Base-by-base conservation (phyloP, 352 stramenopile species). In the Globisporangium irregulare region DNA sequence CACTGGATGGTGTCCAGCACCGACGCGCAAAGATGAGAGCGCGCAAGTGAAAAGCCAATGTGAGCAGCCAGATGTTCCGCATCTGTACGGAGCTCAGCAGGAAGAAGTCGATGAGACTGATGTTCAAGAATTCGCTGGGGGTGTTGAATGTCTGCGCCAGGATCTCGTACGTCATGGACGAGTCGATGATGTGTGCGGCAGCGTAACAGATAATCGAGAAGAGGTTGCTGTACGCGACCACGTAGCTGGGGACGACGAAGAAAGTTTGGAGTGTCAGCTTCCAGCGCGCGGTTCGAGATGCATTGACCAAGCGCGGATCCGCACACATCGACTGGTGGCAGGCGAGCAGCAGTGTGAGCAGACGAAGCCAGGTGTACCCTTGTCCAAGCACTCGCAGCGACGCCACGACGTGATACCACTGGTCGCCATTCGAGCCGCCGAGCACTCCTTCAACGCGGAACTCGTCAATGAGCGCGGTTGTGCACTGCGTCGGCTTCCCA, bases 41-140 rank as follows among this genome's bases (percentile, higher is more conserved):
- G 20, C 70, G 20, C 0, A 32, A 14, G 22, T 80, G 71, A 10
- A 69, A 67, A 3, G 53, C 14, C 3, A 72, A 46, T 0, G 62
- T 53, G 9, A 77, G 22, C 15, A 75, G 20, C 73, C 50, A 67
- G 29, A 64, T 27, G 43, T 38, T 71, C 6, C 66, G 62, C 53
- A 63, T 64, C 38, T 32, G 56, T 7, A 64, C 20, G 4, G 58
- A 29, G 15, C 34, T 68, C 14, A 29, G 22, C 18, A 55, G 38
- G 38, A 43, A 56, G 22, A 64, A 41, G 14, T 64, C 24, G 12
- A 56, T 3, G 1, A 64, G 41, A 12, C 54, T 41, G 6, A 25
- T 38, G 15, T 34, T 7, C 41, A 65, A 29, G 12, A 56, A 41
- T 6, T 29, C 41, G 1, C 36, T 24, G 3, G 41, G 27, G 4